A percentile compares a stretch with the other conserved stretches of the same genome.
These are phyloP conservation scores for Dryadomyces quercivorus DNA, from an alignment of 2,329 filamentous ascomycete genomes.

Conservation along the genomic window DNA sequence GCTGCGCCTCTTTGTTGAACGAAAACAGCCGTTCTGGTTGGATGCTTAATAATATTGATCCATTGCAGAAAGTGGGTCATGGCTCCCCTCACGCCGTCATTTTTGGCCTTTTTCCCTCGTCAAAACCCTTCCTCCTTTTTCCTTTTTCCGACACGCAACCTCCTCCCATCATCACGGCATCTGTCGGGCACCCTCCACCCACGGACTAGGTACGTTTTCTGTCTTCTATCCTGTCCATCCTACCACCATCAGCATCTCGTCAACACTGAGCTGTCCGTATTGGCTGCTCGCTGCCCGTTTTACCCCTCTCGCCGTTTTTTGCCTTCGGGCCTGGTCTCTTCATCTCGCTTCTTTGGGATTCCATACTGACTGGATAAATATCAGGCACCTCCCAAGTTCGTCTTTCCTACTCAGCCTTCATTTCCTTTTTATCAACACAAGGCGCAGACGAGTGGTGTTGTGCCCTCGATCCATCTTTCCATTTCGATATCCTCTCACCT, in stretches of 20 bases:
- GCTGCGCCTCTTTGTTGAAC: neutral
- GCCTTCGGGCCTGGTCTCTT: neutral
- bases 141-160: neutral
- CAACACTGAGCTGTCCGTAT: neutral
- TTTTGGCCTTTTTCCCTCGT: constrained; percentile 3
- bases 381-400: neutral
- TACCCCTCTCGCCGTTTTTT: neutral
- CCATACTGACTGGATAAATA: constrained; percentile 1
- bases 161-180: neutral
- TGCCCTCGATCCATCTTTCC: neutral
- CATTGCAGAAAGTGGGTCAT: neutral
- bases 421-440: neutral
- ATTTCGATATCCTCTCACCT: neutral
- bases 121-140: neutral
- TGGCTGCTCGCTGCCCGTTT: neutral
- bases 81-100: neutral
- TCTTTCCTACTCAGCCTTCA: neutral
- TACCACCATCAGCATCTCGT: neutral
- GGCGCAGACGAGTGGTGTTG: neutral
- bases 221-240: neutral
- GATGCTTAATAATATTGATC: neutral
- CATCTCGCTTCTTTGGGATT: constrained; percentile 5
- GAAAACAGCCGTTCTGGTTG: neutral
- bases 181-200: neutral
- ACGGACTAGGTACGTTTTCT: neutral